Conservation (phyloP, 179 eudicot genomes). For the Vitellaria paradoxa region DNA sequence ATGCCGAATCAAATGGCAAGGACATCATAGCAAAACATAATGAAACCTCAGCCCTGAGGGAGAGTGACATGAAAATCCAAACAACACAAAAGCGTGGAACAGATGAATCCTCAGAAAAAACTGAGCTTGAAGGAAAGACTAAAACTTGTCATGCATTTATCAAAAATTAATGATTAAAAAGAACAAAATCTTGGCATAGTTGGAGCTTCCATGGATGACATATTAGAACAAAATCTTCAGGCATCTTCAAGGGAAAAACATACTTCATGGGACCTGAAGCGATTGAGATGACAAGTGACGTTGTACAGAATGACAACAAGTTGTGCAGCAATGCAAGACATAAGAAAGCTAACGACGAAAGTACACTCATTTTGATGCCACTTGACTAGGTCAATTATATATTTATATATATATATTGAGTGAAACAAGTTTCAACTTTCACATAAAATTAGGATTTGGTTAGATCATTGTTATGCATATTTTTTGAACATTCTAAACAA, state of each 20-base stretch:
- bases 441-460: too few relatives aligned
- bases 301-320: not conserved
- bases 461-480: too few relatives aligned
- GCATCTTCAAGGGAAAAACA: not conserved
- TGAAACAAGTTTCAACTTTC: too few relatives aligned
- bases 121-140: not conserved
- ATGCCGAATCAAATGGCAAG: not conserved
- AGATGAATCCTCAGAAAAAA: not conserved
- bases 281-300: not conserved
- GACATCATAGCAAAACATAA: not conserved
- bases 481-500: not conserved
- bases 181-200: not conserved
- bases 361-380: too few relatives aligned
- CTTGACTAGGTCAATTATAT: too few relatives aligned
- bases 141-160: not conserved
- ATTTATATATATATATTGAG: too few relatives aligned
- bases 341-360: slow-evolving; percentile 7
- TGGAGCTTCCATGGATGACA: not conserved
- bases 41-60: not conserved
- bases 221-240: not conserved
- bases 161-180: slow-evolving; percentile 5
- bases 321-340: not conserved
- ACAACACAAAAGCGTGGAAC: not conserved
- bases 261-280: not conserved
- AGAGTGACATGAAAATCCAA: not conserved